Base-by-base conservation (phyloP, 1,139 yeast species). In the Diutina sp. region DNA sequence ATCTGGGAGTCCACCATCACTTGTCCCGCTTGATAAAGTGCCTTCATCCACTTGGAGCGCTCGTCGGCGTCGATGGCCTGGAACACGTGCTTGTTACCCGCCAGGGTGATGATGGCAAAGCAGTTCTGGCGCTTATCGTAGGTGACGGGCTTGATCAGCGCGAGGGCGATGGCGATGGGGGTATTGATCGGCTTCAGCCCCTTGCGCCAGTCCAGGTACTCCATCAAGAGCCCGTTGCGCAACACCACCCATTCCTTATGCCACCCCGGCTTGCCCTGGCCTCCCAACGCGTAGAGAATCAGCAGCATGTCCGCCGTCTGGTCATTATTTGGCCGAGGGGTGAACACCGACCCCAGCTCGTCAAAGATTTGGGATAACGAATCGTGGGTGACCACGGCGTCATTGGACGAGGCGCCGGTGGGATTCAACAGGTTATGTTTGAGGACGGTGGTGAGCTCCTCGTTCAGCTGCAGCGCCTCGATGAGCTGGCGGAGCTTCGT, bases 191-290 rank as follows among this genome's bases (percentile, higher is more conserved):
- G 78, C 30, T 77, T 80, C 12, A 76, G 72, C 55, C 90, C 90
- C 58, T 79, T 85, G 65, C 91, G 79, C 96, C 96, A 89, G 68
- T 88, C 91, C 51, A 88, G 78, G 66, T 81, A 89, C 65, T 89
- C 96, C 56, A 78, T 76, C 46, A 89, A 71, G 59, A 77, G 79
- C 0, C 95, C 93, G 21, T 81, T 80, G 21, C 79, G 79, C 56
- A 89, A 72, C 0, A 84, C 90, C 1, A 90, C 89, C 95, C 96
- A 88, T 68, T 87, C 91, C 64, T 89, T 89, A 68, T 90, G 96
- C 97, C 96, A 90, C 2, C 89, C 88, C 41, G 80, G 82, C 62
- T 85, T 87, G 11, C 88, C 87, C 59, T 84, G 83, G 1, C 90
- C 90, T 1, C 89, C 85, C 47, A 83, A 73, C 0, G 88, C 82